A percentile compares a stretch with the other conserved stretches of the same genome.
These are phyloP conservation scores for Acer saccharum DNA, from an alignment of 345 rosid species.

Conservation along the genomic window DNA sequence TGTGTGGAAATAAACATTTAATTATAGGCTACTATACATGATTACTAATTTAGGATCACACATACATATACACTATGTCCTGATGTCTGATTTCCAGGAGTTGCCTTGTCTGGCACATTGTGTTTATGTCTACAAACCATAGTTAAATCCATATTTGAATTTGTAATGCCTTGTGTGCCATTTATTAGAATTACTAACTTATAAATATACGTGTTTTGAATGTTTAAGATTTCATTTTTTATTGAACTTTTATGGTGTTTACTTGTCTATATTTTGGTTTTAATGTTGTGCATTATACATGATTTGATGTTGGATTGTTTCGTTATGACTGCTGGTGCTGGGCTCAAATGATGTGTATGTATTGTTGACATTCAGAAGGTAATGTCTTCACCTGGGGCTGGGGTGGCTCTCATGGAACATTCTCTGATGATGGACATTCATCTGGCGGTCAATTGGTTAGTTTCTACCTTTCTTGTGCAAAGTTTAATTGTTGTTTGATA, in stretches of 20 bases:
- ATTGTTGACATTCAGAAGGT: slow-evolving; percentile 48
- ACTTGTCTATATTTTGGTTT: neutral
- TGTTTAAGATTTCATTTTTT: neutral
- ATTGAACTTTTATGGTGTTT: neutral
- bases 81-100: neutral
- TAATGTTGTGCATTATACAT: neutral
- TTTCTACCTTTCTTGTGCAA: slow-evolving; percentile 17
- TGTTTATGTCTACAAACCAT: neutral
- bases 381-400: slow-evolving; percentile 91
- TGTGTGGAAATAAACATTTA: neutral
- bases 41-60: neutral
- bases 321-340: neutral
- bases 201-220: too few species aligned
- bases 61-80: neutral
- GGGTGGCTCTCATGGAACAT: slow-evolving; percentile 97
- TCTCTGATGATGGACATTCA: slow-evolving; percentile 87
- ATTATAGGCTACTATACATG: neutral
- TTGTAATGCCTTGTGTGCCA: neutral
- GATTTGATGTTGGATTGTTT: neutral
- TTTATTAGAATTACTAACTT: neutral
- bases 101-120: neutral
- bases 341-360: slow-evolving; percentile 1
- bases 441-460: slow-evolving; percentile 96
- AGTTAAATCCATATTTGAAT: neutral
- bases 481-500: neutral